These are phyloP conservation scores for Talaromyces nanjingensis DNA, from an alignment of 495 filamentous ascomycete species.

Conservation along the genomic window DNA sequence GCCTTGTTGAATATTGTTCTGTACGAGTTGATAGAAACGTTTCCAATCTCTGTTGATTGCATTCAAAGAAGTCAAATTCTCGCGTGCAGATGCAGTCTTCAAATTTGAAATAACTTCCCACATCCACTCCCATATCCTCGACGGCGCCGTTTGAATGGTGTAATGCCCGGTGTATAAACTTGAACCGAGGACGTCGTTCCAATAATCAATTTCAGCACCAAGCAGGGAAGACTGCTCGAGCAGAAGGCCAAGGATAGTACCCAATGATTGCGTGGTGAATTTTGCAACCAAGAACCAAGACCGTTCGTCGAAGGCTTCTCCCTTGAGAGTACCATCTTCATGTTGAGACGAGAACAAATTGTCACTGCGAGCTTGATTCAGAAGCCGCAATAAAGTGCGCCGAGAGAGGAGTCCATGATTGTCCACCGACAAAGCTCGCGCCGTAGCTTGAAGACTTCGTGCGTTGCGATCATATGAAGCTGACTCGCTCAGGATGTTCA, in stretches of 20 bases:
- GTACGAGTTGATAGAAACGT: conserved; percentile 75
- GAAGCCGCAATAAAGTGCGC: conserved; percentile 46
- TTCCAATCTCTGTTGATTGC: conserved; percentile 51
- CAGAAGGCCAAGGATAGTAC: conserved; percentile 62
- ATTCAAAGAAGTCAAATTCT: not conserved
- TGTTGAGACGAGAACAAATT: conserved; percentile 17
- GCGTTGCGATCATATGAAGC: conserved; percentile 17
- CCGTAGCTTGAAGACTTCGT: conserved; percentile 49
- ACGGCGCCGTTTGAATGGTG: conserved; percentile 72
- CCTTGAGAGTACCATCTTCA: conserved; percentile 6
- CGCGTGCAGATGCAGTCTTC: not conserved
- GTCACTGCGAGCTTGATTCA: conserved; percentile 48
- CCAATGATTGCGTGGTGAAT: conserved; percentile 77
- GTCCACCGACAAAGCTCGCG: conserved; percentile 61
- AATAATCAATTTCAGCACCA: conserved; percentile 82
- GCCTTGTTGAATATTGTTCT: conserved; percentile 57
- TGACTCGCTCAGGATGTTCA: conserved; percentile 7
- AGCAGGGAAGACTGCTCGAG: conserved; percentile 75
- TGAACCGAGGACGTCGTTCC: conserved; percentile 76
- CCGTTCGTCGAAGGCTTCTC: conserved; percentile 59
- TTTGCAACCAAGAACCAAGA: conserved; percentile 87
- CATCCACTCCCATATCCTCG: conserved; percentile 53
- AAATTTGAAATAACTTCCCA: conserved; percentile 10
- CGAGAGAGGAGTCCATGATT: conserved; percentile 49
- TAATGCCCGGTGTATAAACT: conserved; percentile 67